Base-by-base conservation (phyloP, 176 grass and related monocot genomes). In the Aechmea fasciata region DNA sequence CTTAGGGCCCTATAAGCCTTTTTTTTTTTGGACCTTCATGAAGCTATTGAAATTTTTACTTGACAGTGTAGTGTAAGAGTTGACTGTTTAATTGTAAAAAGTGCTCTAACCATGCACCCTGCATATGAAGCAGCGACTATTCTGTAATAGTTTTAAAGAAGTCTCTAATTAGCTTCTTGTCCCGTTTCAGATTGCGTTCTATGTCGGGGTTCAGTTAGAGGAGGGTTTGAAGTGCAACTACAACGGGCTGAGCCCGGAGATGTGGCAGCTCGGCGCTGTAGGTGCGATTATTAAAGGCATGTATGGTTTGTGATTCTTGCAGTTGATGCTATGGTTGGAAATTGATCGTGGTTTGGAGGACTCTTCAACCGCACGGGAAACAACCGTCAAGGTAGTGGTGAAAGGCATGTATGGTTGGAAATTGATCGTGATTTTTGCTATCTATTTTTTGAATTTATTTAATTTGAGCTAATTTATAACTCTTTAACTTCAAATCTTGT, bases 181-280 rank as follows among this genome's bases (percentile, higher is more conserved):
- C 2, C 18, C 3, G 52, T 67, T 76, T 64, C 89, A 97, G 93
- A 77, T 92, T 3, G 86, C 83, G 14, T 97, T 90, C 64, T 88
- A 85, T 75, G 75, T 97, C 64, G 81, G 83, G 68, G 93, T 92
- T 81, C 80, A 92, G 75, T 67, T 83, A 15, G 89, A 97, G 1
- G 84, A 92, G 64, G 70, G 84, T 13, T 66, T 77, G 13, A 92
- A 85, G 66, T 55, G 65, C 47, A 73, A 81, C 52, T 83, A 82
- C 17, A 70, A 77, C 41, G 89, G 89, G 14, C 47, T 90, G 74
- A 85, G 73, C 49, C 80, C 83, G 9, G 74, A 82, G 73, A 80
- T 93, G 83, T 90, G 79, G 81, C 94, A 87, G 78, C 85, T 87
- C 13, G 94, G 84, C 25, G 89, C 87, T 26, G 89, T 99, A 55